These are phyloP conservation scores for Globisporangium abappressorium DNA, from an alignment of 352 stramenopile species.

Conservation along the genomic window DNA sequence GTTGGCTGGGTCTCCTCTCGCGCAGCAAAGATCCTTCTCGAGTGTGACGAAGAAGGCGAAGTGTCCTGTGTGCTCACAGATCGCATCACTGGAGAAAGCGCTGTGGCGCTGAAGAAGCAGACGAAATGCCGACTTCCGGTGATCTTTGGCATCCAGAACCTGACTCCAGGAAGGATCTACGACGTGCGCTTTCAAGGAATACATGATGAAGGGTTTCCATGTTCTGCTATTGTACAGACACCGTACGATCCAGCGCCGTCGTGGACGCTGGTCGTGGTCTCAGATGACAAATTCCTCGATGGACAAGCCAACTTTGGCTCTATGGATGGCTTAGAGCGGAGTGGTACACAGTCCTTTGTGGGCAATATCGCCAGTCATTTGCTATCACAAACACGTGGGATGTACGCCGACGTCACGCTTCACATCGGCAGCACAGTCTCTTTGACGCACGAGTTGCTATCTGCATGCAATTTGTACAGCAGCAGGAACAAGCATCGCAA, in stretches of 20 bases:
- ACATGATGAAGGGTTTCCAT: background rate
- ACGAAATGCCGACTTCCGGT: constrained; percentile 21
- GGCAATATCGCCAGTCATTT: constrained; percentile 28
- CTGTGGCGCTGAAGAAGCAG: constrained; percentile 6
- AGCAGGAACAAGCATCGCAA: background rate
- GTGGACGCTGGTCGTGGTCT: constrained; percentile 16
- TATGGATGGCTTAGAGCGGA: background rate
- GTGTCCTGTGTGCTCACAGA: constrained; percentile 37
- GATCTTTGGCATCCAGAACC: constrained; percentile 27
- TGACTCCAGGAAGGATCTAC: constrained; percentile 36
- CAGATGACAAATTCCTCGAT: constrained; percentile 14
- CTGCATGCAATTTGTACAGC: constrained; percentile 16
- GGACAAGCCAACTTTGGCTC: background rate
- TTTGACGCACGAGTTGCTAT: constrained; percentile 34
- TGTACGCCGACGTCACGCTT: constrained; percentile 31
- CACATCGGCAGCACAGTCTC: constrained; percentile 33
- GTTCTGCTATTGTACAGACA: constrained; percentile 11
- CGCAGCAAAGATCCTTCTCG: constrained; percentile 35
- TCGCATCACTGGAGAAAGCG: constrained; percentile 25
- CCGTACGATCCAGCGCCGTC: constrained; percentile 10
- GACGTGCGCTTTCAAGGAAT: constrained; percentile 38
- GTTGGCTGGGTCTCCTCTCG: constrained; percentile 35
- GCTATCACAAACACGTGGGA: constrained; percentile 18
- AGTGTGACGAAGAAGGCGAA: constrained; percentile 34
- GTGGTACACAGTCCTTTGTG: constrained; percentile 16